Base-by-base conservation (phyloP, 176 grass and related monocot species). In the Avena insularis region DNA sequence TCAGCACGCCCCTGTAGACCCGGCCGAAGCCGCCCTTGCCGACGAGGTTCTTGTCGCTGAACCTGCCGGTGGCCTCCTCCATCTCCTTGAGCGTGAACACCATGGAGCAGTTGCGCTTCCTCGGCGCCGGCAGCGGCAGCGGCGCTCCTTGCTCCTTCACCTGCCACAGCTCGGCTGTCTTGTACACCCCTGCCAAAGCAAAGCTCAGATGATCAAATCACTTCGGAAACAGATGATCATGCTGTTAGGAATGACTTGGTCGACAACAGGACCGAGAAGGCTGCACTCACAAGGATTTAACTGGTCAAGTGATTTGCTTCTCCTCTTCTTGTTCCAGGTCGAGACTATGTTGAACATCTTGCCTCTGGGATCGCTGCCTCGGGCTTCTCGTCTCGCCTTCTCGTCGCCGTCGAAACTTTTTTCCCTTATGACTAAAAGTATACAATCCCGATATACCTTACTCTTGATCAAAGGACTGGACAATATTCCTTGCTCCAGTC, bases 61-160 rank as follows among this genome's bases (percentile, higher is more conserved):
- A 99, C 51, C 78, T 89, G 58, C 75, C 77, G 70, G 94, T 97
- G 1, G 97, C 97, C 58, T 94, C 92, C 85, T 97, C 94, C 97
- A 99, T 99, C 90, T 99, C 92, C 86, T 94, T 99, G 59, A 99
- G 89, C 59, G 97, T 99, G 92, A 94, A 99, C 70, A 99, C 97
- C 85, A 90, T 87, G 7, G 97, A 97, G 83, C 89, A 85, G 75
- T 79, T 96, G 53, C 86, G 85, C 73, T 83, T 94, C 89, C 89
- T 93, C 12, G 83, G 87, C 51, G 86, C 13, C 6, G 72, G 72
- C 38, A 45, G 1, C 1, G 69, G 4, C 48, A 76, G 85, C 19
- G 84, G 79, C 59, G 67, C 47, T 25, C 62, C 83, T 46, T 80
- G 85, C 74, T 94, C 94, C 87, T 94, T 97, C 55, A 79, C 86